Conservation (phyloP, 345 rosid genomes). For the Cardiospermum halicacabum region DNA sequence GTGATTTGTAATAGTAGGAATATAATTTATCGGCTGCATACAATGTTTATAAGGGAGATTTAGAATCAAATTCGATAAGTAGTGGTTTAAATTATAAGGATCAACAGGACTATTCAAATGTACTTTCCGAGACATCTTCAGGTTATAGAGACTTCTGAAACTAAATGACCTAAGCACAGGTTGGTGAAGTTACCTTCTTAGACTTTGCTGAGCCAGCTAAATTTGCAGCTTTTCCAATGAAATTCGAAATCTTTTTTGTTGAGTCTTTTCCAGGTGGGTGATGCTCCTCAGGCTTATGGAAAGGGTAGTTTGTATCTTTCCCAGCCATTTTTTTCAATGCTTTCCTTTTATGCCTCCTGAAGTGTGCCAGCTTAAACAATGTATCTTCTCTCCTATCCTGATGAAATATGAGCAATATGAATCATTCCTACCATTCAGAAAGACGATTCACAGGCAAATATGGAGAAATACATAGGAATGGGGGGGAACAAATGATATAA, state of each 20-base stretch:
- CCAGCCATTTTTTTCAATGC: constrained; percentile 62
- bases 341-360: constrained; percentile 90
- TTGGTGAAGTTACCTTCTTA: constrained; percentile 58
- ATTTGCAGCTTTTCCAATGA: constrained; percentile 83
- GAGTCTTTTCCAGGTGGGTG: constrained; percentile 90
- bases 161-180: constrained; percentile 8
- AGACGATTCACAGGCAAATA: background rate
- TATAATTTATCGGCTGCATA: constrained; percentile 59
- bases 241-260: constrained; percentile 72
- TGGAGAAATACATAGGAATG: background rate
- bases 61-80: background rate
- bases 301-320: constrained; percentile 62
- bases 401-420: constrained; percentile 20
- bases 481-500: constrained; percentile 9
- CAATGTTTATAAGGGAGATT: constrained; percentile 3
- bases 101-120: background rate
- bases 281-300: constrained; percentile 93
- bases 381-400: constrained; percentile 99
- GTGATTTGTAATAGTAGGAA: constrained; percentile 92
- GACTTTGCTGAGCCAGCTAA: constrained; percentile 80
- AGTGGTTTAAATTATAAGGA: constrained; percentile 2
- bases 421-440: constrained; percentile 11
- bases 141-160: background rate
- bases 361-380: constrained; percentile 68
- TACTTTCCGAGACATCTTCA: background rate